Percentiles rank a stretch among this genome's conserved stretches.
Conservation (phyloP, 257 asterid species). For the Nicotiana tomentosiformis region DNA sequence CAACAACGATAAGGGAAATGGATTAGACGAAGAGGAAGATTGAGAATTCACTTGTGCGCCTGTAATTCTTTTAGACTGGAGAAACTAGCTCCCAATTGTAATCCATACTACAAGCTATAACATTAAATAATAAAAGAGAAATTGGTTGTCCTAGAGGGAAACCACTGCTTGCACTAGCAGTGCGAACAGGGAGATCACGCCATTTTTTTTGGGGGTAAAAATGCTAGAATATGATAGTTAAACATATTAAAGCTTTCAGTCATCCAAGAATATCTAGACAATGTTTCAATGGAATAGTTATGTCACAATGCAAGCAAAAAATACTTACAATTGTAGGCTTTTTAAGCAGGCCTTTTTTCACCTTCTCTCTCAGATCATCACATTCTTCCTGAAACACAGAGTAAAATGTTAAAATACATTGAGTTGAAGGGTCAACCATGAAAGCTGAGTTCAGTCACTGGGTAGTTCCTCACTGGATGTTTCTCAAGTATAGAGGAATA, state of each 20-base stretch:
- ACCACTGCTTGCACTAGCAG: not conserved
- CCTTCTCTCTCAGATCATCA: slow-evolving; percentile 42
- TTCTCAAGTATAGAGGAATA: not conserved
- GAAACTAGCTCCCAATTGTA: not conserved
- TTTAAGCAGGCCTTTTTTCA: slow-evolving; percentile 49
- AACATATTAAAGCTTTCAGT: not conserved
- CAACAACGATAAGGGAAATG: not conserved
- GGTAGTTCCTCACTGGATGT: not conserved
- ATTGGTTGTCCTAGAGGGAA: not conserved
- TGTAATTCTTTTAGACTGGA: not conserved
- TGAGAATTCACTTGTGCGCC: not conserved
- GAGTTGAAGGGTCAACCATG: not conserved
- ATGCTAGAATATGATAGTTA: not conserved
- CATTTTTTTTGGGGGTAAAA: no score
- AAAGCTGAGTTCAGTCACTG: not conserved
- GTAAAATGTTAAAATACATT: not conserved
- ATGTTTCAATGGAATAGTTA: not conserved
- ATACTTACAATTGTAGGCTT: slow-evolving; percentile 71
- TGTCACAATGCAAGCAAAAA: slow-evolving; percentile 4
- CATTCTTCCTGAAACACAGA: slow-evolving; percentile 61
- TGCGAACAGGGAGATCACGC: not conserved
- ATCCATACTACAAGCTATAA: not conserved
- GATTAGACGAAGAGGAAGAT: not conserved
- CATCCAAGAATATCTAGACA: not conserved
- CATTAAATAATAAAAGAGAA: not conserved